These are phyloP conservation scores for Dillenia turbinata DNA, from an alignment of 164 flowering plant genomes.

Conservation along the genomic window DNA sequence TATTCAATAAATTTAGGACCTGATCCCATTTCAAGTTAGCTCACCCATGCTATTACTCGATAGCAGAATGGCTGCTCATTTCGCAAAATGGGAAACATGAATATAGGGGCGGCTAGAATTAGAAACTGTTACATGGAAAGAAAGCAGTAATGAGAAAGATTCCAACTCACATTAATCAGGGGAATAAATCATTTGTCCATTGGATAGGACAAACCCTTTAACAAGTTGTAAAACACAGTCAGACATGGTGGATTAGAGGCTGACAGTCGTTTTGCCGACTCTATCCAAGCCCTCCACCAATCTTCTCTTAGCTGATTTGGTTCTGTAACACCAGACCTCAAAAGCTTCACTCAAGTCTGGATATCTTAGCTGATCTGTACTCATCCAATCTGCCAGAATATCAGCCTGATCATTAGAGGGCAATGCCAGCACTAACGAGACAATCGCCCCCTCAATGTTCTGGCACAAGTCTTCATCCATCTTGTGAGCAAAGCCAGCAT, in stretches of 20 bases:
- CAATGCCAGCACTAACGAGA: conserved; percentile 56
- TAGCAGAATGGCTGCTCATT: no score
- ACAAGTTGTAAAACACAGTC: no score
- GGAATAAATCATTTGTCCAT: no score
- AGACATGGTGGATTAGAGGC: conserved; percentile 15
- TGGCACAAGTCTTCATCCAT: conserved; percentile 70
- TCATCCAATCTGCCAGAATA: conserved; percentile 80
- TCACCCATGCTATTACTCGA: no score
- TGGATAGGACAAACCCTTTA: no score
- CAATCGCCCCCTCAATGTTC: conserved; percentile 72
- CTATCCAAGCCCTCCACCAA: conserved; percentile 43
- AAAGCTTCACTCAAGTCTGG: conserved; percentile 94
- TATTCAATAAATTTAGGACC: no score
- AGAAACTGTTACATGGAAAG: no score
- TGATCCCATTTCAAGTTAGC: no score
- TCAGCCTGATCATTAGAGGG: conserved; percentile 92
- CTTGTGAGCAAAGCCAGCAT: conserved; percentile 38
- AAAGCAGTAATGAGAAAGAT: no score
- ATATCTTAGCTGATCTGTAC: conserved; percentile 38
- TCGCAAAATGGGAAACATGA: no score
- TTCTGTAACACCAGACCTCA: conserved; percentile 91
- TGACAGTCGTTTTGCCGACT: conserved; percentile 26
- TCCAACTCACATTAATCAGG: no score
- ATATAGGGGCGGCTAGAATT: no score
- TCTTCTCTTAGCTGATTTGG: conserved; percentile 89